Evolutionary conservation across 1,284 basidiomycete genomes (phyloP).

Genomic region (Dichomitus squalens): DNA sequence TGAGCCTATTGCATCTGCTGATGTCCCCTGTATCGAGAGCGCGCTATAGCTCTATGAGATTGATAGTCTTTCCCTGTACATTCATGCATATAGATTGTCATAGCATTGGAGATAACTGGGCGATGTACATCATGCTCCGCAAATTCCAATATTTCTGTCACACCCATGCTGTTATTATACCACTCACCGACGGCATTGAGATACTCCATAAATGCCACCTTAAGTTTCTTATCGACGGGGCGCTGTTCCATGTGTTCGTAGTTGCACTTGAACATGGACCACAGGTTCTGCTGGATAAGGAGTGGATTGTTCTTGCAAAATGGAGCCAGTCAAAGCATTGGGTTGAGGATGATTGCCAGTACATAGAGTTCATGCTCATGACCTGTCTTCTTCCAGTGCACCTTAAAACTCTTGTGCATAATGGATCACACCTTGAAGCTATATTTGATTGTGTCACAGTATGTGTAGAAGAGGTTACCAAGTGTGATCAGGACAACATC

Average conservation of each 20-base stretch:
- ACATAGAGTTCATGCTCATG: constrained; percentile 45
- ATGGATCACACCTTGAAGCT: constrained; percentile 24
- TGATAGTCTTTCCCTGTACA: background rate
- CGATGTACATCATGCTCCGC: background rate
- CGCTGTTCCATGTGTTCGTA: background rate
- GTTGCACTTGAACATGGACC: constrained; percentile 3
- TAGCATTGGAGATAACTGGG: too few species aligned
- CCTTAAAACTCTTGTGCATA: constrained; percentile 40
- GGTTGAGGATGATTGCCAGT: constrained; percentile 43
- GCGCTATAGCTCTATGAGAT: constrained; percentile 4
- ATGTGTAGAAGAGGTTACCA: constrained; percentile 32
- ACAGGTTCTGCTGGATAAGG: background rate
- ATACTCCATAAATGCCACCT: background rate
- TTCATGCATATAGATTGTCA: too few species aligned
- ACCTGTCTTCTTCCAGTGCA: constrained; percentile 40
- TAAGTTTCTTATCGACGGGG: background rate
- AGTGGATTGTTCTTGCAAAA: constrained; percentile 15
- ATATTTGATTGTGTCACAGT: constrained; percentile 7
- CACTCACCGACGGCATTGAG: background rate
- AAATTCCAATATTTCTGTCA: background rate
- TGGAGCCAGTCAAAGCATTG: constrained; percentile 23
- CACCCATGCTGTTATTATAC: background rate
- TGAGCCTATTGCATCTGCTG: constrained; percentile 19
- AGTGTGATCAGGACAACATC: constrained; percentile 43
- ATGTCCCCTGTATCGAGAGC: background rate